Percentiles rank a stretch among this genome's conserved stretches.
Evolutionary conservation across 2,329 filamentous ascomycete species (phyloP).

Genomic region (Penicillium sp.): DNA sequence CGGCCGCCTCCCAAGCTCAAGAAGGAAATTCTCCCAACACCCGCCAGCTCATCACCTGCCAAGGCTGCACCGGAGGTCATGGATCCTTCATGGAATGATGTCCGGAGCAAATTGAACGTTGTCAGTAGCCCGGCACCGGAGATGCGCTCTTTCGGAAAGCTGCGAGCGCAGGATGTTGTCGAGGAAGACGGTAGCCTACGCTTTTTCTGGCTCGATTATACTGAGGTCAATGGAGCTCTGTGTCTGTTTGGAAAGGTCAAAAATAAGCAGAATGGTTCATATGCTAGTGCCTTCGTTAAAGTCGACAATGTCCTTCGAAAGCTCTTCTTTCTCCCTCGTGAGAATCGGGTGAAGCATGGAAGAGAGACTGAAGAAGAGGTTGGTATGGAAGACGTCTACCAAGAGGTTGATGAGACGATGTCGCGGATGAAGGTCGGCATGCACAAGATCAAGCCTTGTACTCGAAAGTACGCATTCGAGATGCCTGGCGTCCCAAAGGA

Average conservation of each 20-base stretch:
- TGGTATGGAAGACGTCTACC: slow-evolving; percentile 83
- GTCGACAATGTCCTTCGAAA: slow-evolving; percentile 92
- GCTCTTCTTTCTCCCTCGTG: slow-evolving; percentile 85
- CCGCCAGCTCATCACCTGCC: slow-evolving; percentile 72
- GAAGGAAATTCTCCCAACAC: slow-evolving; percentile 67
- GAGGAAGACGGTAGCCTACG: slow-evolving; percentile 87
- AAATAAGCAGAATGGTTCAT: slow-evolving; percentile 75
- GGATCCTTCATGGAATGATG: slow-evolving; percentile 84
- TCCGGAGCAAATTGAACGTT: slow-evolving; percentile 83
- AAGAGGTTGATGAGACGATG: slow-evolving; percentile 87
- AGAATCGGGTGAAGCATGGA: slow-evolving; percentile 58
- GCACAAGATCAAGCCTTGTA: slow-evolving; percentile 91
- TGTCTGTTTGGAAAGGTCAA: slow-evolving; percentile 96
- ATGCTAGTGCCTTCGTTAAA: slow-evolving; percentile 92
- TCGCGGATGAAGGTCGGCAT: slow-evolving; percentile 77
- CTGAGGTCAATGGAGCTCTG: slow-evolving; percentile 83
- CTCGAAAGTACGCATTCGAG: slow-evolving; percentile 94
- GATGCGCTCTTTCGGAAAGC: slow-evolving; percentile 67
- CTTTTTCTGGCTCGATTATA: slow-evolving; percentile 98
- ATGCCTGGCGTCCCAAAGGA: slow-evolving; percentile 82
- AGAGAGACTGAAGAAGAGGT: slow-evolving; percentile 73
- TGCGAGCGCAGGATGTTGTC: slow-evolving; percentile 79
- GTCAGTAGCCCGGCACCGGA: slow-evolving; percentile 70
- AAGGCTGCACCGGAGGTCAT: slow-evolving; percentile 60
- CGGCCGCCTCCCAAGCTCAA: slow-evolving; percentile 73